Conservation (phyloP, 169 alveolate species). For the Plasmodium falciparum region DNA sequence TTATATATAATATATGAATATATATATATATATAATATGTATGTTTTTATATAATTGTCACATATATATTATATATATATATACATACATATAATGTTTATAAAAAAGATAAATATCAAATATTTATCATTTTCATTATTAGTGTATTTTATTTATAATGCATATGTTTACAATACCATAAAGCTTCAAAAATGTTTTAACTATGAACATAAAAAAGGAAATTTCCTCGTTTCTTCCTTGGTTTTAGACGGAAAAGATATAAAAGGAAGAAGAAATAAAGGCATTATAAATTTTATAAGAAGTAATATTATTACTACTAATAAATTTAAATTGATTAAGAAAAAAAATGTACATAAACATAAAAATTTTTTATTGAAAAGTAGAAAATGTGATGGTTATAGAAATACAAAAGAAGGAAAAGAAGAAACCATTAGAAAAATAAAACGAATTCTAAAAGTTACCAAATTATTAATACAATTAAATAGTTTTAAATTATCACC, state of each 20-base stretch:
- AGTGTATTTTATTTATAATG: constrained; percentile 24
- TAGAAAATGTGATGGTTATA: constrained; percentile 62
- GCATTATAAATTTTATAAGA: neutral
- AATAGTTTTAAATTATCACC: constrained; percentile 74
- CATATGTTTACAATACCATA: constrained; percentile 15
- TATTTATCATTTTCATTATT: constrained; percentile 26
- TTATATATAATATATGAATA: too few relatives aligned
- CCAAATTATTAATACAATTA: constrained; percentile 63
- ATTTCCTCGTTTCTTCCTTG: neutral
- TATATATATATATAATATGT: too few relatives aligned
- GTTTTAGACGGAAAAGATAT: too few relatives aligned
- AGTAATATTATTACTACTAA: neutral
- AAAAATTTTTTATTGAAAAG: constrained; percentile 30
- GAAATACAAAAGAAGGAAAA: constrained; percentile 76
- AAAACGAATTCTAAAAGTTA: constrained; percentile 74
- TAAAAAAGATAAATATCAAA: constrained; percentile 1
- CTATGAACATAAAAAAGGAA: constrained; percentile 1
- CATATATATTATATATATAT: too few relatives aligned
- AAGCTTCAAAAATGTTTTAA: neutral
- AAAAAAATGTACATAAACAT: neutral
- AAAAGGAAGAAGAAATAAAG: neutral
- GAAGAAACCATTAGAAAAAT: constrained; percentile 63
- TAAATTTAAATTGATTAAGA: neutral
- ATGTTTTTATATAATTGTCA: too few relatives aligned
- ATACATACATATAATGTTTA: constrained; percentile 30